A percentile compares a stretch with the other conserved stretches of the same genome.
Conservation (phyloP, 2,329 filamentous ascomycete species). For the Juglanconis juglandina region DNA sequence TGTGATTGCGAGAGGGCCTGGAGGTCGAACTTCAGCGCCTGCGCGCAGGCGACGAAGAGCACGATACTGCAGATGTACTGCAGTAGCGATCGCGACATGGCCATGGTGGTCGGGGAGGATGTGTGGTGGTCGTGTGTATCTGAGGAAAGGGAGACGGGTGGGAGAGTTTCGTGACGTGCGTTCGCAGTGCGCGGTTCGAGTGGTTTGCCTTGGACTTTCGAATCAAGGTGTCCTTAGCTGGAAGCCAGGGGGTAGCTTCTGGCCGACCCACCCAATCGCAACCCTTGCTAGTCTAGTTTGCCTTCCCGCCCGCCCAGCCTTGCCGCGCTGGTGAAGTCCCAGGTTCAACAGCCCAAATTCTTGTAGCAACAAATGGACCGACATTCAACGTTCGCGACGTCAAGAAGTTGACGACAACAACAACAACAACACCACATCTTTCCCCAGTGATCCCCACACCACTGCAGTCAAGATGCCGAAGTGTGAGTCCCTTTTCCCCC, state of each 20-base stretch:
- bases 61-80: conserved; percentile 57
- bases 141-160: not conserved
- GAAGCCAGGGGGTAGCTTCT: conserved; percentile 7
- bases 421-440: not conserved
- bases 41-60: conserved; percentile 50
- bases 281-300: not conserved
- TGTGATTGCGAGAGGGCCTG: conserved; percentile 57
- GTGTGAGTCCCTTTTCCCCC: conserved; percentile 57
- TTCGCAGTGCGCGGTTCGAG: not conserved
- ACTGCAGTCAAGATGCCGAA: conserved; percentile 68
- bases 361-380: no score
- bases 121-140: not conserved
- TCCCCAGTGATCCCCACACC: not conserved
- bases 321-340: not conserved
- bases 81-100: conserved; percentile 49
- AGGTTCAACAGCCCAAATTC: no score
- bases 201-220: not conserved
- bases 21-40: conserved; percentile 92
- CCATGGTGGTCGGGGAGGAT: conserved; percentile 37
- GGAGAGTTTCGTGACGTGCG: not conserved
- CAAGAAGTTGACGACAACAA: conserved; percentile 1
- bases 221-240: conserved; percentile 18
- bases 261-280: not conserved
- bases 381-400: conserved; percentile 8
- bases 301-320: conserved; percentile 13